phyloP scores from a whole-genome alignment of 768 basidiomycete genomes.

The Russula dissimulans region DNA sequence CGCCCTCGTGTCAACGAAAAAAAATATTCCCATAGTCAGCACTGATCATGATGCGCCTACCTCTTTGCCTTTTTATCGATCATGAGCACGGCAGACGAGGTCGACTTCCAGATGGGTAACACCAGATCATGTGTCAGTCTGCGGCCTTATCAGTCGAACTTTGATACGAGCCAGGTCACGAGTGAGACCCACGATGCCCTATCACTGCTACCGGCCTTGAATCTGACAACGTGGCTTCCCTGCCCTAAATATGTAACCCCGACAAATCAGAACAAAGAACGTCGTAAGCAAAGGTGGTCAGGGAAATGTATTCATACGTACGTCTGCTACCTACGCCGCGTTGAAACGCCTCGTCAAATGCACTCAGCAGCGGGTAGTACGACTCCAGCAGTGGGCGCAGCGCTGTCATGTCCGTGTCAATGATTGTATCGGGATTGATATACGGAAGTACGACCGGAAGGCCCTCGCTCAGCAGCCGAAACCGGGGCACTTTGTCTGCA shows the following conservation, averaged over 20 bases:
- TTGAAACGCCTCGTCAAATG: slow-evolving; percentile 54
- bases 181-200: slow-evolving; percentile 44
- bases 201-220: slow-evolving; percentile 45
- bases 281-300: no score
- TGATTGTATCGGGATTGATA: slow-evolving; percentile 52
- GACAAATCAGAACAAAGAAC: no score
- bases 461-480: slow-evolving; percentile 78
- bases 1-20: not conserved
- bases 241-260: slow-evolving; percentile 32
- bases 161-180: not conserved
- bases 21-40: no score
- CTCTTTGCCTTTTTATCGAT: slow-evolving; percentile 96
- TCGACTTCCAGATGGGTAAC: slow-evolving; percentile 96
- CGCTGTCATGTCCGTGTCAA: slow-evolving; percentile 45
- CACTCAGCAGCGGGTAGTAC: slow-evolving; percentile 72
- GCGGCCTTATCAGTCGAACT: not conserved
- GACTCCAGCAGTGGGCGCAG: slow-evolving; percentile 60
- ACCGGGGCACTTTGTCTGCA: slow-evolving; percentile 33
- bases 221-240: slow-evolving; percentile 67
- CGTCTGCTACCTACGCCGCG: slow-evolving; percentile 42
- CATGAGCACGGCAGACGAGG: slow-evolving; percentile 81
- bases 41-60: slow-evolving; percentile 32
- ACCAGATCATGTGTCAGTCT: slow-evolving; percentile 72
- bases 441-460: slow-evolving; percentile 78
- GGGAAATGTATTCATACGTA: slow-evolving; percentile 28